Evolutionary conservation across 371 early-diverging fungal genomes (phyloP), one percentile per base, ranked within the genome.

Genomic region (Funneliformis caledonium): DNA sequence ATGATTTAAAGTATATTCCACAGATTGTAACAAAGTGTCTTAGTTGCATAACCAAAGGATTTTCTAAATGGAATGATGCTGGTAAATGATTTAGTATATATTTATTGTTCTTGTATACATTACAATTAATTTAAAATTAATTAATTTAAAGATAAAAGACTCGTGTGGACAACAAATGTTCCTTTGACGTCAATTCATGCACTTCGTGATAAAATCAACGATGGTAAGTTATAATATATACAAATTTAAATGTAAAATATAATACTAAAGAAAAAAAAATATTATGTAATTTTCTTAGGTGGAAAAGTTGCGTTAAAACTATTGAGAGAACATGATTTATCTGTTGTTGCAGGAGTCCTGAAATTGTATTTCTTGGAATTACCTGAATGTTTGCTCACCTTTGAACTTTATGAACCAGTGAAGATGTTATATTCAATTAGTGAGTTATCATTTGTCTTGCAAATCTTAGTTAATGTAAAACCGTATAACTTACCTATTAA

Each of bases 371-470:
- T 94, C 14, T 83, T 93, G 83, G 94, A 94, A 79, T 82, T 94
- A 14, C 94, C 94, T 5, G 91, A 90, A 56, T 92, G 91, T 26
- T 76, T 94, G 52, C 82, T 92, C 72, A 93, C 93, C 4, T 89
- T 84, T 82, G 92, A 93, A 73, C 88, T 93, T 60, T 93, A 94
- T 72, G 94, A 92, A n/a, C 88, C 93, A 8, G 88, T 91, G 42
- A 89, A 91, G 70, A 87, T 93, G 14, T 82, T 94, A 37, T 93
- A 93, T 80, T 85, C 85, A 47, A 86, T 87, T 26, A 83, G 89
- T 86, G 87, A 87, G 86, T 45, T 56, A 8, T 4, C 10, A 60
- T 62, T 12, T 61, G 48, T 50, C 14, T 47, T 37, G 56, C 43
- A 31, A 65, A 65, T 22, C 19, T 72, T 50, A 10, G 80, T 16